Evolutionary conservation across 495 filamentous ascomycete genomes (phyloP).

Genomic region (Rusavskia elegans): DNA sequence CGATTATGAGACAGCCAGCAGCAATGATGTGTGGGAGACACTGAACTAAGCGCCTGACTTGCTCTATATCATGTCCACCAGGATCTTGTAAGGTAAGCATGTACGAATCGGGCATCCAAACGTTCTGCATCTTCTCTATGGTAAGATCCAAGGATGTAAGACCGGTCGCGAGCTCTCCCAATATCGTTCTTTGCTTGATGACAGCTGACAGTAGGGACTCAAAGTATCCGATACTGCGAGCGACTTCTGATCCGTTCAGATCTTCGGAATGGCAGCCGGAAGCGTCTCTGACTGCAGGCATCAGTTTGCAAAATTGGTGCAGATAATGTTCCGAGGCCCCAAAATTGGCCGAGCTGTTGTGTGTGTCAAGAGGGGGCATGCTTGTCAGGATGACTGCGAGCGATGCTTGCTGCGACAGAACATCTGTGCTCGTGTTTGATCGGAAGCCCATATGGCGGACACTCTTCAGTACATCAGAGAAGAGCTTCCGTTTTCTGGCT

Average conservation of each 20-base stretch:
- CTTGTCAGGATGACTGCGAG: conserved; percentile 49
- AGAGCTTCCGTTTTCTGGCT: conserved; percentile 75
- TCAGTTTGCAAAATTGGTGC: conserved; percentile 56
- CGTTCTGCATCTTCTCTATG: conserved; percentile 22
- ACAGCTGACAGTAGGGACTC: conserved; percentile 61
- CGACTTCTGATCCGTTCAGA: conserved; percentile 58
- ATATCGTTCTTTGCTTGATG: conserved; percentile 46
- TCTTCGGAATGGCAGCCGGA: conserved; percentile 64
- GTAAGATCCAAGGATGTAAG: conserved; percentile 21
- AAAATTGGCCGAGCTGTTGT: conserved; percentile 9
- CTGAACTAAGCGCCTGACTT: conserved; percentile 14
- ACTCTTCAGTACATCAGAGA: conserved; percentile 67
- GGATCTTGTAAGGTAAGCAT: conserved; percentile 7
- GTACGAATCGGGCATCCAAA: conserved; percentile 23
- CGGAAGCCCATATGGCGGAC: conserved; percentile 80
- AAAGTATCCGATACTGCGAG: conserved; percentile 60
- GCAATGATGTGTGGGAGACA: conserved; percentile 37
- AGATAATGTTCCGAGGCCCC: conserved; percentile 49
- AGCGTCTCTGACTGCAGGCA: conserved; percentile 48
- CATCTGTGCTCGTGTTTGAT: conserved; percentile 52
- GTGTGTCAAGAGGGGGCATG: conserved; percentile 15
- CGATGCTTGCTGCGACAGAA: conserved; percentile 55
- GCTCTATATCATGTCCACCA: conserved; percentile 2
- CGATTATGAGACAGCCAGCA: conserved; percentile 28
- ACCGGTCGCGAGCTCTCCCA: conserved; percentile 29